Conservation (phyloP, 352 stramenopile genomes). For the Phytopythium vexans region DNA sequence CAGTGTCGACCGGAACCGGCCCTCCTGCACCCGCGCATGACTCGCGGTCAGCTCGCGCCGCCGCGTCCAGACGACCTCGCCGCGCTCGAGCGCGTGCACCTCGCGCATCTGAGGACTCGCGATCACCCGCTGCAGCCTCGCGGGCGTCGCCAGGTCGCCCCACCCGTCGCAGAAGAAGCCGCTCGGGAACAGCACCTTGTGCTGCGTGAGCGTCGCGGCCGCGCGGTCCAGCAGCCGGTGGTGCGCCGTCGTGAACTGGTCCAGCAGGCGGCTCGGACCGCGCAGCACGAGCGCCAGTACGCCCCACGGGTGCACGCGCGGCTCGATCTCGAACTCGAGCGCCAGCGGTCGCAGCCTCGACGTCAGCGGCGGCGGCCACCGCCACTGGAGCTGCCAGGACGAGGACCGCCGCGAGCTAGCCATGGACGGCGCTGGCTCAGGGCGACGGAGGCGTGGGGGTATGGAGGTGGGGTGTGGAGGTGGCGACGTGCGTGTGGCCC, state of each 20-base stretch:
- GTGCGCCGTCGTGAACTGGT: conserved; percentile 55
- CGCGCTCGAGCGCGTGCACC: conserved; percentile 27
- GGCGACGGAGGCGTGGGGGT: too few relatives aligned
- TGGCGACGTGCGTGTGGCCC: too few relatives aligned
- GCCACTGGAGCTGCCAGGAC: conserved; percentile 8
- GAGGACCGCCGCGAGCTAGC: not conserved
- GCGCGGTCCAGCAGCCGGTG: conserved; percentile 67
- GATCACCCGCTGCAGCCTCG: conserved; percentile 47
- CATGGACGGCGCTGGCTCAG: not conserved
- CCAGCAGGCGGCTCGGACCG: conserved; percentile 52
- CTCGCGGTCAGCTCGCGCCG: conserved; percentile 20
- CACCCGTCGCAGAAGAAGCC: conserved; percentile 82
- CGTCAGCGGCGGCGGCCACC: conserved; percentile 15
- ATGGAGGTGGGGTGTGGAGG: not conserved
- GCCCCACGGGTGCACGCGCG: conserved; percentile 47
- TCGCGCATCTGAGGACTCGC: conserved; percentile 64
- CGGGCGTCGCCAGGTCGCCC: conserved; percentile 65
- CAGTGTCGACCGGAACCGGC: conserved; percentile 58
- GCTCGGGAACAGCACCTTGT: conserved; percentile 66
- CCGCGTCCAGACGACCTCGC: conserved; percentile 30
- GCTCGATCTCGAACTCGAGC: conserved; percentile 12
- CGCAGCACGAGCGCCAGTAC: conserved; percentile 51
- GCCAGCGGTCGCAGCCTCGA: conserved; percentile 11
- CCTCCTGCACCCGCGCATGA: conserved; percentile 44
- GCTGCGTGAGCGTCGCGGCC: conserved; percentile 71